Evolutionary conservation across 805 yeast species (phyloP), one percentile per base, ranked within the genome.

Genomic region (Cyberlindnera americana): DNA sequence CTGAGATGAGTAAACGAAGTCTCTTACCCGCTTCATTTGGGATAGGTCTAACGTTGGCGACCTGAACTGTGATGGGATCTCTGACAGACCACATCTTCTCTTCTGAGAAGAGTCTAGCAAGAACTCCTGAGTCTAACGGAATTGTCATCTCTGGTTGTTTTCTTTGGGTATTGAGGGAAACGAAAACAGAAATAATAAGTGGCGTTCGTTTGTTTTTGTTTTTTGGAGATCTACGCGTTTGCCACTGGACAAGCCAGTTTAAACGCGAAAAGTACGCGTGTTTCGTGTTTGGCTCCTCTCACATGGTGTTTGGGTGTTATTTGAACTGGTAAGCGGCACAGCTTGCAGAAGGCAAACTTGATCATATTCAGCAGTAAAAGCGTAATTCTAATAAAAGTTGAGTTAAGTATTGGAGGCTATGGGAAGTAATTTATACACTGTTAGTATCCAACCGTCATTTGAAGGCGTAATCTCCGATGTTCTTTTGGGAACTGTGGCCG

Each of bases 1-100:
- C 83, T 28, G 73, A 70, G 16, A 77, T 53, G 65, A 77, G 65
- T 37, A 70, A 45, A 49, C 76, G 64, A 11, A 67, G 53, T 50
- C 75, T 58, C 43, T 64, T 66, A 15, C 72, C 72, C 12, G 56
- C 54, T 11, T 64, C 67, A 40, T 67, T 71, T 14, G 63, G 60
- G 33, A 66, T 64, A 10, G 61, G 62, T 42, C 57, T 66, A 32
- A 58, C 53, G 40, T 63, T 64, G 17, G 61, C 50, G 14, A 66
- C 59, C 46, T 67, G 72, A 2, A 66, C 57, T 8, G 61, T 61
- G 40, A 63, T 35, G 5, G 65, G 65, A 7, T 52, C 37, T 6
- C 31, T 34, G 2, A 45, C 41, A 11, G 26, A 25, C 57, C 56
- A 54, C 16, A 40, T 32, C 19, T 33, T 29, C 21, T 47, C 48